Evolutionary conservation across 2,329 filamentous ascomycete genomes (phyloP).

Genomic region (Apiospora arundinis): DNA sequence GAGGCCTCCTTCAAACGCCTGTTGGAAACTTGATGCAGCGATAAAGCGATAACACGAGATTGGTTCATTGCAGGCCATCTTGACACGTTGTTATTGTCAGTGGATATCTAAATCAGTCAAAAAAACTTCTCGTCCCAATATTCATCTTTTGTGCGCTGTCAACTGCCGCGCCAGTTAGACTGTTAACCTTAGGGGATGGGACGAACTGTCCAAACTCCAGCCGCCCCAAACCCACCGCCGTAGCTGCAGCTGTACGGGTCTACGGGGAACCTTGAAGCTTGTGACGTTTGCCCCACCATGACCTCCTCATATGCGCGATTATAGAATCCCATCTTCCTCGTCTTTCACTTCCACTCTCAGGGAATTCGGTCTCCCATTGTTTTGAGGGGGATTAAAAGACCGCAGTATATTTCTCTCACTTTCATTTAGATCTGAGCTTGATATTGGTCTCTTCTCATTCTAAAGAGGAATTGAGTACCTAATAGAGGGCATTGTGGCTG

Average conservation of each 20-base stretch:
- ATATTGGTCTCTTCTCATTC: background rate
- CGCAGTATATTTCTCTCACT: no score
- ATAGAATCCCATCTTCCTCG: background rate
- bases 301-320: background rate
- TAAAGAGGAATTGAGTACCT: background rate
- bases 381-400: no score
- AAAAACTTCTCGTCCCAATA: background rate
- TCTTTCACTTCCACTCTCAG: background rate
- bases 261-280: background rate
- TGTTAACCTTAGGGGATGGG: background rate
- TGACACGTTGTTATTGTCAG: no score
- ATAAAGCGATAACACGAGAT: background rate
- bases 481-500: background rate
- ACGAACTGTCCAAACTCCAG: background rate
- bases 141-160: background rate
- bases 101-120: no score
- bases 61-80: no score
- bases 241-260: background rate
- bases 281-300: background rate
- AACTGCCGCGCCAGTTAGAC: background rate
- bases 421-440: background rate
- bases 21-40: background rate
- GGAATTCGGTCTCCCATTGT: no score
- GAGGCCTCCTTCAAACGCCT: background rate
- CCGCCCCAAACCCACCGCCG: background rate